Evolutionary conservation across 179 eudicot genomes (phyloP).

Genomic region (Camellia oleifera): DNA sequence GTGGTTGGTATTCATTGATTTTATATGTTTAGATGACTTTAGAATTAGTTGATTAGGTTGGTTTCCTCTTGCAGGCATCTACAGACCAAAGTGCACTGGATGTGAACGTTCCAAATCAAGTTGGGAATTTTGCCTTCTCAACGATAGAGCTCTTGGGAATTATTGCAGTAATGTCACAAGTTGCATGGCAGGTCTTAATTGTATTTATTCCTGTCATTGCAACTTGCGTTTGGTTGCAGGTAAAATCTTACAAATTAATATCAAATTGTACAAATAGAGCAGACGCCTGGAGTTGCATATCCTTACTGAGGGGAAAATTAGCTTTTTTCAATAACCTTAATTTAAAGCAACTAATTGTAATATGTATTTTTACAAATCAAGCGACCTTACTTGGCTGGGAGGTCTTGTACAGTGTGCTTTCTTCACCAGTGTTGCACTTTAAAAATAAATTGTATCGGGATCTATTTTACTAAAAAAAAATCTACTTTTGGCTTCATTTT

Average conservation of each 20-base stretch:
- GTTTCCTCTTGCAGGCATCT: conserved; percentile 53
- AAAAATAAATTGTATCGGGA: no score
- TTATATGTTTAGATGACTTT: not conserved
- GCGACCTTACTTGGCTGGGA: no score
- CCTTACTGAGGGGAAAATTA: not conserved
- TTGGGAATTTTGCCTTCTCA: conserved; percentile 53
- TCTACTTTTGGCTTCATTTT: no score
- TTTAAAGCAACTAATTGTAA: not conserved
- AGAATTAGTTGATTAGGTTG: not conserved
- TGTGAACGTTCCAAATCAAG: conserved; percentile 39
- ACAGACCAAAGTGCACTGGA: conserved; percentile 76
- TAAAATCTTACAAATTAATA: conserved; percentile 3
- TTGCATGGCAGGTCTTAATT: conserved; percentile 73
- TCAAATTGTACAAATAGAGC: no score
- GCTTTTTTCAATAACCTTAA: not conserved
- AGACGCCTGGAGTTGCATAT: no score
- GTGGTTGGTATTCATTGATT: not conserved
- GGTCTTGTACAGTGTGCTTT: no score
- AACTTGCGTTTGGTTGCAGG: conserved; percentile 58
- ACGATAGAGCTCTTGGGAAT: conserved; percentile 60
- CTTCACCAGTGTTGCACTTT: no score
- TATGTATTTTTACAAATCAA: not conserved
- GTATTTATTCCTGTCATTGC: conserved; percentile 56
- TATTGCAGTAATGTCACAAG: conserved; percentile 70
- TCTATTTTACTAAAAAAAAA: no score